Evolutionary conservation across 306 rosid genomes (phyloP).

Genomic region (Quercus cerris): DNA sequence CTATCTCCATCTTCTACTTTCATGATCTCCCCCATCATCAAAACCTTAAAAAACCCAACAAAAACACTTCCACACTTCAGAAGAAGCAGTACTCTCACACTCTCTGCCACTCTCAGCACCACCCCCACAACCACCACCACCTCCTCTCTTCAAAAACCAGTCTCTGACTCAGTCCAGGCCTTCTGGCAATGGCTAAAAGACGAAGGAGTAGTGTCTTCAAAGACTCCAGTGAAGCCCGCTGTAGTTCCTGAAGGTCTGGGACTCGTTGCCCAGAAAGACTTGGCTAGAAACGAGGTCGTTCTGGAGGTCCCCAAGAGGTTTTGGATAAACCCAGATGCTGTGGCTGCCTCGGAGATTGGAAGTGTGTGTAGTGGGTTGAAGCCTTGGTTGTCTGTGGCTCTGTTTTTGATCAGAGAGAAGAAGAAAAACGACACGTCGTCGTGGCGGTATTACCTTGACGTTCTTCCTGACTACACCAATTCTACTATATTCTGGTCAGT

Average conservation of each 20-base stretch:
- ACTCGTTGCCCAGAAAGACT: slow-evolving; percentile 57
- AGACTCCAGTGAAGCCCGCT: slow-evolving; percentile 76
- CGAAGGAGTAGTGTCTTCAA: slow-evolving; percentile 72
- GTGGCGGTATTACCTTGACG: slow-evolving; percentile 68
- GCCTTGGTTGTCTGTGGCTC: slow-evolving; percentile 86
- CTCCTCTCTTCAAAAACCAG: slow-evolving; percentile 36
- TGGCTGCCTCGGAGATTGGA: slow-evolving; percentile 81
- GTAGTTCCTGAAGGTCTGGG: slow-evolving; percentile 80
- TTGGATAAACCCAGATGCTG: slow-evolving; percentile 94
- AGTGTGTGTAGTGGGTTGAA: slow-evolving; percentile 67
- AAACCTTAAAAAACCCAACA: slow-evolving; percentile 7
- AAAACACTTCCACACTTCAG: too few species aligned
- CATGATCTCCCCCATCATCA: slow-evolving; percentile 10
- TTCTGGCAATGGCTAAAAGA: slow-evolving; percentile 89
- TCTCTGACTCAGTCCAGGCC: slow-evolving; percentile 54
- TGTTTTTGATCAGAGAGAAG: slow-evolving; percentile 71
- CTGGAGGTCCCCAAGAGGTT: slow-evolving; percentile 89
- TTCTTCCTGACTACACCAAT: slow-evolving; percentile 74
- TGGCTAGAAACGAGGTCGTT: slow-evolving; percentile 73
- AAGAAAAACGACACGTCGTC: slow-evolving; percentile 43
- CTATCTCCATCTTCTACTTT: slow-evolving; percentile 30
- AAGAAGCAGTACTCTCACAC: too few species aligned
- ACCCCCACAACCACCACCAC: slow-evolving; percentile 10
- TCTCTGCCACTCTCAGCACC: neutral
- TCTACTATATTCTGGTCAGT: slow-evolving; percentile 93